Conservation (phyloP, 805 yeast genomes). For the Candida boleticola region DNA sequence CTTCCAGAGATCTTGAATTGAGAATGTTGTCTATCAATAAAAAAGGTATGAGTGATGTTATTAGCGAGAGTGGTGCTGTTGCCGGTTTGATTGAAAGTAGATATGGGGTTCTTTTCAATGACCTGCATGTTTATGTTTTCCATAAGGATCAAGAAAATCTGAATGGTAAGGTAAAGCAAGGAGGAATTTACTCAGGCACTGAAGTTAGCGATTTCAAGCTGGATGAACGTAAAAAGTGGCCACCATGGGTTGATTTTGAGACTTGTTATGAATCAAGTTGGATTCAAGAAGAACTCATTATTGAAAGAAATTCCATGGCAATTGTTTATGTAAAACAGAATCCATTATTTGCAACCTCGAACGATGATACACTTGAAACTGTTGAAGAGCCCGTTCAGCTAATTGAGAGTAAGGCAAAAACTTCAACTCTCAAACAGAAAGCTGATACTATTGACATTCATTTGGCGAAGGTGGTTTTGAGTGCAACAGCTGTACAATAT, state of each 20-base stretch:
- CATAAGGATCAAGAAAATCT: constrained; percentile 26
- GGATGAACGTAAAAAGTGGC: constrained; percentile 54
- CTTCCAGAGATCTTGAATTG: constrained; percentile 59
- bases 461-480: constrained; percentile 36
- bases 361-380: constrained; percentile 9
- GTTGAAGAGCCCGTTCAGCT: background rate
- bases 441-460: constrained; percentile 16
- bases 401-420: background rate
- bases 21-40: constrained; percentile 47
- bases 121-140: constrained; percentile 54
- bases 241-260: constrained; percentile 84
- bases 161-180: constrained; percentile 18
- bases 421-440: background rate
- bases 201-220: constrained; percentile 51
- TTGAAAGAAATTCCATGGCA: constrained; percentile 40
- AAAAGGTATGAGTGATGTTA: constrained; percentile 37
- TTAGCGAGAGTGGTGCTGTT: constrained; percentile 27
- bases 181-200: constrained; percentile 44
- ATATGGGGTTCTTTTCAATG: constrained; percentile 53
- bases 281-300: constrained; percentile 26
- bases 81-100: constrained; percentile 52
- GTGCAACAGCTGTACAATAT: constrained; percentile 39
- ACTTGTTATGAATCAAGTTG: constrained; percentile 51
- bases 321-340: constrained; percentile 52
- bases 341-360: constrained; percentile 39